Evolutionary conservation across 805 yeast genomes (phyloP), one percentile per base, ranked within the genome.

Genomic region (Barnettozyma pratensis): DNA sequence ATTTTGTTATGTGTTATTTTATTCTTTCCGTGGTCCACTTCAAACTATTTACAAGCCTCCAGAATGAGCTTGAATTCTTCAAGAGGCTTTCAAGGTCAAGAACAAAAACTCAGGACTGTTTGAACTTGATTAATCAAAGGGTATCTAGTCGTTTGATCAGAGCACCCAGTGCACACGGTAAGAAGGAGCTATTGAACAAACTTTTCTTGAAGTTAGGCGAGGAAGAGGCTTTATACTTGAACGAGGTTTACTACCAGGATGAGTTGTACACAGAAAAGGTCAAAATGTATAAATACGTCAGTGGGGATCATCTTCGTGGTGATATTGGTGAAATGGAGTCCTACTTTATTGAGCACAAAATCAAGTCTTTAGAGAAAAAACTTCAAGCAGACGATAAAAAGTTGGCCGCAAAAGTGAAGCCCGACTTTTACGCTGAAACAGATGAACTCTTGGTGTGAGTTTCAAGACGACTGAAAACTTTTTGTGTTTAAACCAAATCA

Each of bases 1-100:
- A 42, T 36, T 28, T n/a, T 5, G 4, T 42, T 14, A 26, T 42
- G 30, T 35, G 31, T 6, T 35, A 42, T 26, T 42, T 42, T 10
- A 35, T 42, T 9, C 39, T 42, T 28, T 42, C 45, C 11, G 14
- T 42, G 14, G 39, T 42, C 14, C 45, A 42, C 35, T 42, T 42
- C 39, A 36, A 36, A 19, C 29, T 42, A 6, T 42, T 42, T 11
- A 36, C 11, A 28, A 42, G 14, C 14, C 11, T 12, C 5, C n/a
- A 42, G 7, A 30, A 42, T n/a, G 45, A 42, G 32, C 10, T 28
- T 6, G 12, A 9, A 9, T 42, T 42, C 30, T 42, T 42, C 28
- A 35, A 7, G 3, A 14, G 28, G 12, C 35, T 42, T 5, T 27
- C 39, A n/a, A 28, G 8, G 1, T 42, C 45, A 9, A 37, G 6